Base-by-base conservation (phyloP, 352 stramenopile species). In the Blastocystis sp. region DNA sequence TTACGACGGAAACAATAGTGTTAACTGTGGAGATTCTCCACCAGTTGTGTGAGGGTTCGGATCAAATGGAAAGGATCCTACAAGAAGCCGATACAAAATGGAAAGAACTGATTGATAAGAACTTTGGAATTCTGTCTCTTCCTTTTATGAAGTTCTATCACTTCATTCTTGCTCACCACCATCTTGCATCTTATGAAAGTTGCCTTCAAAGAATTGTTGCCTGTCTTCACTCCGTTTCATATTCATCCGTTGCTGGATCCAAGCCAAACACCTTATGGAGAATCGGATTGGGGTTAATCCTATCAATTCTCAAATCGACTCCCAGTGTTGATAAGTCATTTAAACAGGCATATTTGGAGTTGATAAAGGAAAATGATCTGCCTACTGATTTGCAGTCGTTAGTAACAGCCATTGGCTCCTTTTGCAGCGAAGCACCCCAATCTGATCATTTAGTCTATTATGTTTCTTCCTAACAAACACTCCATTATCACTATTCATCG, bases 141-240 rank as follows among this genome's bases (percentile, higher is more conserved):
- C 71, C 71, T 21, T 63, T 83, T 42, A 43, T 83, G 9, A 16
- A 66, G 49, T 66, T 83, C 29, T 83, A 65, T 42, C 27, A n/a
- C n/a, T 83, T 56, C 29, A n/a, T 65, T 14, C 21, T 83, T 3
- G 32, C 19, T 12, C 24, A 29, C 16, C 71, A 83, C 6, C 6
- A n/a, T 5, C 27, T 63, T 32, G 5, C 19, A 29, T 29, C 29
- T 9, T 83, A 52, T 51, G 71, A 49, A 19, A 11, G n/a, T 52
- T 83, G 71, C 51, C n/a, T 83, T 7, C 16, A 66, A 3, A 24
- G 1, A 37, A 19, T 66, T 11, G 19, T 83, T 52, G 35, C 46
- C 32, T 57, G 46, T 46, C 37, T 83, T 32, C 63, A 19, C 0
- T 52, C 24, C 9, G 32, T 65, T 16, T 27, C 51, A 32, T 83